phyloP scores from a whole-genome alignment of 2,329 filamentous ascomycete species.

The Penicillium corylophilum region DNA sequence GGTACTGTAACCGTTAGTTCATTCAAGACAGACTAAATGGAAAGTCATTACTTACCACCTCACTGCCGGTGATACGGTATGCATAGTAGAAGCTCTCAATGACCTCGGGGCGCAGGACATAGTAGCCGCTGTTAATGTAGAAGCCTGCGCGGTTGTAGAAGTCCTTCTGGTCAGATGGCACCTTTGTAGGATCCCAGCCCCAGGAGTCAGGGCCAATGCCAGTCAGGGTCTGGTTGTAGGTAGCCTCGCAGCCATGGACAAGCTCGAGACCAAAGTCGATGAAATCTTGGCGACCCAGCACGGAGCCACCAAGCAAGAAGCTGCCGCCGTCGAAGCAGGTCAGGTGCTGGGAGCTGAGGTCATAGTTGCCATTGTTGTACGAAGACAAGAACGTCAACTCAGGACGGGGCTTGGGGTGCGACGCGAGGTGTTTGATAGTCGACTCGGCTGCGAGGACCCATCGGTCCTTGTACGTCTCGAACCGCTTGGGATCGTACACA shows the following conservation, averaged over 20 bases:
- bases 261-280: slow-evolving; percentile 71
- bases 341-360: slow-evolving; percentile 50
- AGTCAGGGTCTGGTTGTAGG: slow-evolving; percentile 67
- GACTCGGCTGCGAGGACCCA: slow-evolving; percentile 77
- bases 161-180: slow-evolving; percentile 47
- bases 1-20: slow-evolving; percentile 53
- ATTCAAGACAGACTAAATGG: no score
- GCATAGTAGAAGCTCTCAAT: slow-evolving; percentile 86
- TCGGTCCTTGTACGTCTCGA: slow-evolving; percentile 64
- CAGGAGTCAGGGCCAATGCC: slow-evolving; percentile 76
- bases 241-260: slow-evolving; percentile 70
- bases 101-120: slow-evolving; percentile 75
- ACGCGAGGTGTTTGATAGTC: slow-evolving; percentile 68
- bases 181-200: slow-evolving; percentile 57
- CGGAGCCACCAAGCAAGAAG: slow-evolving; percentile 76
- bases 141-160: slow-evolving; percentile 71
- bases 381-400: slow-evolving; percentile 66
- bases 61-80: slow-evolving; percentile 72
- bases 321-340: slow-evolving; percentile 84
- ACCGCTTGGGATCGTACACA: slow-evolving; percentile 68
- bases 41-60: slow-evolving; percentile 42
- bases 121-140: slow-evolving; percentile 62
- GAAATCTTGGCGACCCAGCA: slow-evolving; percentile 65
- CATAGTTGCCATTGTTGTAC: slow-evolving; percentile 37
- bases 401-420: slow-evolving; percentile 63